Evolutionary conservation across 1,284 basidiomycete genomes (phyloP), one percentile per base, ranked within the genome.

Genomic region (Sporisorium reilianum): DNA sequence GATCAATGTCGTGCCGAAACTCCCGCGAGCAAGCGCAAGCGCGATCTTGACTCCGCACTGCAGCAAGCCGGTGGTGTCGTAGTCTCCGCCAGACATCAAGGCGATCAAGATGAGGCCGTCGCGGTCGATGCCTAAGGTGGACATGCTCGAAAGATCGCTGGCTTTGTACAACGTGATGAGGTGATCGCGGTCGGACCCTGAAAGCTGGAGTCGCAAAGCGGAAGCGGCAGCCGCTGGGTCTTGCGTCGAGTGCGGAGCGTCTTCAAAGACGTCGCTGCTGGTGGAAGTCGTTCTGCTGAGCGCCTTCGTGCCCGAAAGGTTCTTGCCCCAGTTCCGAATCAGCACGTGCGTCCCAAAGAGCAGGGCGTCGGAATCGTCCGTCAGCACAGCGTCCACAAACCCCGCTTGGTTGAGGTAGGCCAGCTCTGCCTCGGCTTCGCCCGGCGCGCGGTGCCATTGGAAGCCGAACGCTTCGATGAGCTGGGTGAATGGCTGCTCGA

Each of bases 341-440:
- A 97, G 89, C 45, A 89, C 89, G 2, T 86, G 88, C 0, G 93
- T 94, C 14, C 95, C 95, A 75, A 98, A 98, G 2, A 97, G 85
- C 75, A 97, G 91, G 28, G 90, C 93, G 80, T 98, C 96, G 0
- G 93, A 93, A 77, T 97, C 96, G 85, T 98, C 95, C 0, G 94
- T 94, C 38, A 97, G 87, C 11, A 98, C 89, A 0, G 91, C 93
- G 81, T 99, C 96, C 56, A 98, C 91, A 58, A 92, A 85, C 0
- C 93, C 93, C 34, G 91, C 89, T 5, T 87, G 86, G 78, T 93
- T 94, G 71, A 98, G 87, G 67, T 91, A 91, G 0, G 96, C 96
- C 0, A 99, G 88, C 81, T 99, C 96, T 0, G 96, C 96, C 85
- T 99, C 96, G 0, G 96, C 96, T 85, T 98, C 96, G 12, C 94